Evolutionary conservation across 129 eudicot genomes (phyloP).

Genomic region (Daucus carota): DNA sequence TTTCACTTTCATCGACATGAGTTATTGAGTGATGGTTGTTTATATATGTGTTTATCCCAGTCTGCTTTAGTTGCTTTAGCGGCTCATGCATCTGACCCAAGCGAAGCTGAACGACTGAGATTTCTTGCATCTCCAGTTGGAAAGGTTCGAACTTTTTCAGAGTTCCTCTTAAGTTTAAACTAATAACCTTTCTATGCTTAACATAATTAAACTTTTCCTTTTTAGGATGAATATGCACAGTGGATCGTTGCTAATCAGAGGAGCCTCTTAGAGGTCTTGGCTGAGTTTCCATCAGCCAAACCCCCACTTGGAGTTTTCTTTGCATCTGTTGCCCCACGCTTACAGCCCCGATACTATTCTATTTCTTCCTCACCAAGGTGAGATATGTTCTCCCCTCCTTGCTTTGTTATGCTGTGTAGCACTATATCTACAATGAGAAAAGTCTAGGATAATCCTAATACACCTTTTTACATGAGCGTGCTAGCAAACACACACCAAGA

Average conservation of each 20-base stretch:
- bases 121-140: constrained; percentile 72
- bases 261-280: constrained; percentile 66
- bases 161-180: not conserved
- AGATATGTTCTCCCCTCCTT: not conserved
- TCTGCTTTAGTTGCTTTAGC: constrained; percentile 79
- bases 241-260: constrained; percentile 68
- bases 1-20: not conserved
- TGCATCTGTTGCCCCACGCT: constrained; percentile 66
- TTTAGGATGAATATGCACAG: constrained; percentile 63
- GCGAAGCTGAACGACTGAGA: constrained; percentile 60
- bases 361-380: constrained; percentile 84
- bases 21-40: not conserved
- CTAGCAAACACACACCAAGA: too few relatives aligned
- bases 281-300: constrained; percentile 78
- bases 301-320: constrained; percentile 88
- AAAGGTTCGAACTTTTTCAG: constrained; percentile 41
- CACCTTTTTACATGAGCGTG: too few relatives aligned
- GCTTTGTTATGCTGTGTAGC: not conserved
- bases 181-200: not conserved
- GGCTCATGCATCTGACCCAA: constrained; percentile 69
- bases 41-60: constrained; percentile 24
- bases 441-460: not conserved
- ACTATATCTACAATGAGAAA: not conserved
- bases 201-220: not conserved
- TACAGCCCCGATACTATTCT: constrained; percentile 77